Conservation (phyloP, 495 filamentous ascomycete genomes). For the Trichocladium uniseriatum region DNA sequence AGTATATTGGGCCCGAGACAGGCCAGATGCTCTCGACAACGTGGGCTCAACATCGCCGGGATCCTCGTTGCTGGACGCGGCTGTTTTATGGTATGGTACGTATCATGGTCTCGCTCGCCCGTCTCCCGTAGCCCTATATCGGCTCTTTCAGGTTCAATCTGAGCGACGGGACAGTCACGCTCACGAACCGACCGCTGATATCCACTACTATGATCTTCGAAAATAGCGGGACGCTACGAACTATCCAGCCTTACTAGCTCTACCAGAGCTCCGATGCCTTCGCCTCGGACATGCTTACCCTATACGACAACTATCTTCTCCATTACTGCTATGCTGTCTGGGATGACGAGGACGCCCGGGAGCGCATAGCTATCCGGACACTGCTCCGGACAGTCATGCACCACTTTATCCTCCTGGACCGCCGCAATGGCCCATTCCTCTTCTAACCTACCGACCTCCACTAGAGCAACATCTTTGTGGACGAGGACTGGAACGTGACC, state of each 20-base stretch:
- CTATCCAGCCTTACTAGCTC: neutral
- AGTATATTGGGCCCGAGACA: conserved; percentile 12
- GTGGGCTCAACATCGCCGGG: conserved; percentile 15
- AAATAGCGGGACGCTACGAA: neutral
- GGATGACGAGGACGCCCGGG: neutral
- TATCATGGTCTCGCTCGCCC: neutral
- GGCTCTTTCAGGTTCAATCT: neutral
- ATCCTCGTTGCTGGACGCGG: conserved; percentile 15
- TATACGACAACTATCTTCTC: neutral
- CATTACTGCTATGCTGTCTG: neutral
- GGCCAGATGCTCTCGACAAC: conserved; percentile 32
- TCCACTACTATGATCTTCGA: neutral
- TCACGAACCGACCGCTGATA: neutral
- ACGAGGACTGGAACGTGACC: neutral
- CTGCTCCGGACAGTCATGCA: neutral
- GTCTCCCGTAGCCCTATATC: neutral
- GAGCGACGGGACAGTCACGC: neutral
- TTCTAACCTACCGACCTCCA: neutral
- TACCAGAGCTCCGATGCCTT: neutral
- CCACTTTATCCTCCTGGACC: neutral
- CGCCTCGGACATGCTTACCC: neutral
- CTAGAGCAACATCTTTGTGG: conserved; percentile 4
- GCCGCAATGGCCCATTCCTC: neutral
- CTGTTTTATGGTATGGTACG: neutral
- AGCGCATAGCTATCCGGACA: neutral